Base-by-base conservation (phyloP, 345 rosid species). In the Rubroshorea leprosula region DNA sequence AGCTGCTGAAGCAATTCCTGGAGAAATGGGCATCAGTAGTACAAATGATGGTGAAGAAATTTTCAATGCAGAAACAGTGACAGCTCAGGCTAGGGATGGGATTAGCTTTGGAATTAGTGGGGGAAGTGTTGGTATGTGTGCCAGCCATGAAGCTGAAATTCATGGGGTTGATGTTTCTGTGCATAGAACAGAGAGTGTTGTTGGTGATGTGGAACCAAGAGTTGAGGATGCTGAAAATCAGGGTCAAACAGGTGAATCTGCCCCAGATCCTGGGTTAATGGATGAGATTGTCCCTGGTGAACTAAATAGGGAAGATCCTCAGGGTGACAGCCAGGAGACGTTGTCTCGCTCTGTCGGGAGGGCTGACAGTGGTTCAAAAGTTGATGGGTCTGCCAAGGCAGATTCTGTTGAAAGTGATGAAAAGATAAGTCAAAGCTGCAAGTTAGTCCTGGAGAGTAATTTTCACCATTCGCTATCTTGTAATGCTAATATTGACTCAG, bases 121-220 rank as follows among this genome's bases (percentile, higher is more conserved):
- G 57, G 99, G 97, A 55, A 90, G 99, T 69, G 92, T 94, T 55
- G 99, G 99, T 54, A 90, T 94, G 99, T 91, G 99, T 74, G 99
- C 90, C 60, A 94, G 97, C 67, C 95, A 94, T 68, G 99, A 94
- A 80, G 99, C 99, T 56, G 96, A 94, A 75, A 94, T 94, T 68
- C 93, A 74, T 51, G 99, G 99, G 29, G 85, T 92, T 68, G 99
- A 94, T 69, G 72, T 74, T 63, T 94, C 92, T 49, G 87, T 85
- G 53, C 96, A 85, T 63, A 85, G 96, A 81, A 71, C 92, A 54
- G 78, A 82, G 52, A 90, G 99, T 77, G 83, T 87, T 31, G 90
- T 87, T 61, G 97, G 99, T 60, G 92, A 87, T 67, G 75, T 83
- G 61, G 99, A 90, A 54, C 95, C 92, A 18, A 81, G 90, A 72